phyloP scores from a whole-genome alignment of 75 land plant genomes.

The Chamaecyparis obtusa region DNA sequence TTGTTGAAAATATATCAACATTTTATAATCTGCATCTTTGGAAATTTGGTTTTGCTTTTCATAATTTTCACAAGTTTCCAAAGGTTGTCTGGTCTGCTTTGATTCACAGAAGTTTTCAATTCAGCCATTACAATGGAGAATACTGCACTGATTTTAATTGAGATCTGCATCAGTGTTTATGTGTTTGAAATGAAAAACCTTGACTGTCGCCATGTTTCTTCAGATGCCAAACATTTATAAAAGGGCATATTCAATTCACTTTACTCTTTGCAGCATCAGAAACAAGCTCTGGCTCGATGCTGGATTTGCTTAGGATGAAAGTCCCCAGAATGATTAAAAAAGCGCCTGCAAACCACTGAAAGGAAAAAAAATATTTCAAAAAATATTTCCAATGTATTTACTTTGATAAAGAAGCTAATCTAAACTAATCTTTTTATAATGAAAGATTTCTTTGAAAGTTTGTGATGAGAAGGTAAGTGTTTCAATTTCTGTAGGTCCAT shows the following conservation, averaged over 20 bases:
- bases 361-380: neutral
- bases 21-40: neutral
- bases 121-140: neutral
- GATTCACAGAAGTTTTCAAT: neutral
- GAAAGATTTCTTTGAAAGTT: too few relatives aligned
- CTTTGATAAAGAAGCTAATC: neutral
- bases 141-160: neutral
- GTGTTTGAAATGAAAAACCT: neutral
- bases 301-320: conserved; percentile 68
- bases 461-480: too few relatives aligned
- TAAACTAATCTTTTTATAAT: too few relatives aligned
- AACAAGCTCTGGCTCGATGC: conserved; percentile 14
- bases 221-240: neutral
- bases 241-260: neutral
- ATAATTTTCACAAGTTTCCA: neutral
- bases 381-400: neutral
- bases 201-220: neutral
- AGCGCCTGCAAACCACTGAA: conserved; percentile 93
- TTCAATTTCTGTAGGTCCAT: too few relatives aligned
- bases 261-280: neutral
- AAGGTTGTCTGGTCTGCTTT: neutral
- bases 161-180: neutral
- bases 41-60: neutral
- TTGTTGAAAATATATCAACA: neutral
- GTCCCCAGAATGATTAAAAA: conserved; percentile 71